Percentiles rank a stretch among this genome's conserved stretches.
phyloP scores from a whole-genome alignment of 257 asterid genomes.

The Gentiana dahurica region DNA sequence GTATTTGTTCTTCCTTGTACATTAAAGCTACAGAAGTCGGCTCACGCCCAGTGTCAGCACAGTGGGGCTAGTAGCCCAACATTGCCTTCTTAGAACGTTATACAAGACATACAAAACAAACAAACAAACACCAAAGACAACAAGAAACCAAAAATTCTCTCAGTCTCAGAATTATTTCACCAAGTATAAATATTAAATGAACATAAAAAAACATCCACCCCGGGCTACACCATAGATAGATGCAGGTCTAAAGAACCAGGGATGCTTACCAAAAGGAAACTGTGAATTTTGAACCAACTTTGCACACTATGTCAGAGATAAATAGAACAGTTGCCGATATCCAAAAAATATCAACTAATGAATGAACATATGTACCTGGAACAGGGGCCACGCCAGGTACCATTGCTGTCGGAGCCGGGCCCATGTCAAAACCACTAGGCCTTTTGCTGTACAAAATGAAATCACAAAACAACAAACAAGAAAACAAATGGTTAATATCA shows the following conservation, averaged over 20 bases:
- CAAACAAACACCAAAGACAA: conserved; percentile 97
- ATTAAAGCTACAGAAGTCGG: conserved; percentile 98
- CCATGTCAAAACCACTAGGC: conserved; percentile 8
- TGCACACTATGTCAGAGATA: conserved; percentile 63
- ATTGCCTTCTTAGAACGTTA: conserved; percentile 96
- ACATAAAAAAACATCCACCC: conserved; percentile 31
- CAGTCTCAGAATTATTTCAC: conserved; percentile 58
- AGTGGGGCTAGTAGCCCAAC: conserved; percentile 99
- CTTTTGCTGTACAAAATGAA: conserved; percentile 9
- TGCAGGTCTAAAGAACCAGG: conserved; percentile 40
- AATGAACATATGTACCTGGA: conserved; percentile 40
- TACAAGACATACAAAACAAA: conserved; percentile 97
- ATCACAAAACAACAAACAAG: background rate
- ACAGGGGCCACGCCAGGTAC: conserved; percentile 26
- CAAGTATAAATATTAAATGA: conserved; percentile 44
- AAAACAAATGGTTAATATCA: background rate
- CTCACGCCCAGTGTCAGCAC: conserved; percentile 99
- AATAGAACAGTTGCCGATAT: conserved; percentile 32
- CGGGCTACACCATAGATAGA: conserved; percentile 25
- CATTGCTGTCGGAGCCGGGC: conserved; percentile 19
- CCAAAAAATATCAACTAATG: conserved; percentile 13
- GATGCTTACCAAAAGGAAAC: conserved; percentile 82
- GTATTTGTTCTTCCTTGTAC: conserved; percentile 83
- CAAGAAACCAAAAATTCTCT: conserved; percentile 67
- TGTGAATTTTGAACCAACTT: conserved; percentile 52